Evolutionary conservation across 768 basidiomycete genomes (phyloP).

Genomic region (Thelephora aurantiotincta): DNA sequence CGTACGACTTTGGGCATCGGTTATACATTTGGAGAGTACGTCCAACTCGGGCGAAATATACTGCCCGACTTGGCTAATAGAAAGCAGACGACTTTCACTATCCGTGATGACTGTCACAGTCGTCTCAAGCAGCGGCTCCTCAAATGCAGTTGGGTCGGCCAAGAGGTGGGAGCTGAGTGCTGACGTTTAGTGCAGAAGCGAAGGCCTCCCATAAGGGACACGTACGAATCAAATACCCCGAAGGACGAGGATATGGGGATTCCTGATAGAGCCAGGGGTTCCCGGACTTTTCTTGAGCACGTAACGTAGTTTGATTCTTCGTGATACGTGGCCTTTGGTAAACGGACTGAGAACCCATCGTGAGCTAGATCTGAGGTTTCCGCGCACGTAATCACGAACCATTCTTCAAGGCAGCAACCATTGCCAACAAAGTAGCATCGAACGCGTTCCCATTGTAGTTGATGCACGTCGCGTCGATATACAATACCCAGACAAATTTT

Average conservation of each 20-base stretch:
- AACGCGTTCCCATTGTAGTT: constrained; percentile 96
- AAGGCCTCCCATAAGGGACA: constrained; percentile 2
- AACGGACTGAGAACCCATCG: constrained; percentile 29
- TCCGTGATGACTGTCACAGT: constrained; percentile 50
- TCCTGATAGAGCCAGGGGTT: constrained; percentile 32
- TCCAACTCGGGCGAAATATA: constrained; percentile 19
- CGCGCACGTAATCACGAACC: constrained; percentile 33
- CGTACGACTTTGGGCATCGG: constrained; percentile 17
- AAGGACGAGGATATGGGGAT: constrained; percentile 47
- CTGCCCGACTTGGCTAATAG: constrained; percentile 42
- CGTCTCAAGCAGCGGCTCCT: constrained; percentile 74
- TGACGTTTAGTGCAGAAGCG: constrained; percentile 1
- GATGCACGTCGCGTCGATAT: constrained; percentile 88
- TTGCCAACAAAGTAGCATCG: constrained; percentile 79
- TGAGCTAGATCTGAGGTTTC: not conserved
- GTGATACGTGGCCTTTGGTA: constrained; percentile 62
- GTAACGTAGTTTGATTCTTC: constrained; percentile 48
- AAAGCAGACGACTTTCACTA: constrained; percentile 30
- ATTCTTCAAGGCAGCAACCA: constrained; percentile 75
- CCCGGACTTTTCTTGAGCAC: constrained; percentile 37
- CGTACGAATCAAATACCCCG: constrained; percentile 74
- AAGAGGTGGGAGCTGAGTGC: not conserved
- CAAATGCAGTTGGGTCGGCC: constrained; percentile 81
- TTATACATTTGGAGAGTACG: constrained; percentile 25
- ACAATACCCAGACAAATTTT: constrained; percentile 85